Evolutionary conservation across 306 rosid genomes (phyloP).

Genomic region (Rosa persica): DNA sequence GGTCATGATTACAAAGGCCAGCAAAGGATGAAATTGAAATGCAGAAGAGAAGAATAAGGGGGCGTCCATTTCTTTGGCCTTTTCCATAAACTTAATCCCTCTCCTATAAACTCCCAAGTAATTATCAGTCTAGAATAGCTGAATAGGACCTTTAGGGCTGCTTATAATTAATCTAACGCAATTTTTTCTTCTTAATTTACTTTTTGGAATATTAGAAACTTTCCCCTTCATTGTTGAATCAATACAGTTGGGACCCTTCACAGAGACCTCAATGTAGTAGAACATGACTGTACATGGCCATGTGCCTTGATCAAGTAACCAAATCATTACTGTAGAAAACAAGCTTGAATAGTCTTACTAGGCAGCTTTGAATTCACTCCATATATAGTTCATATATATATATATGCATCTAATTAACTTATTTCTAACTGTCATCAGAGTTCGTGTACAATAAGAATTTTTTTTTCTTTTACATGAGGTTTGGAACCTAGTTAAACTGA

Average conservation of each 20-base stretch:
- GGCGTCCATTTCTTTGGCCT: constrained; percentile 26
- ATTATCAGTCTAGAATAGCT: not conserved
- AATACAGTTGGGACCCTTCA: not conserved
- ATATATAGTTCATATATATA: constrained; percentile 1
- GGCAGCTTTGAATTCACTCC: constrained; percentile 18
- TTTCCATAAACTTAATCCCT: constrained; percentile 22
- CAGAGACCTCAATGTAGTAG: not conserved
- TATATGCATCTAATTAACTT: not conserved
- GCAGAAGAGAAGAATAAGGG: constrained; percentile 43
- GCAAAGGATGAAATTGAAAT: constrained; percentile 42
- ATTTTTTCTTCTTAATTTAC: not conserved
- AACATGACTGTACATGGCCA: constrained; percentile 14
- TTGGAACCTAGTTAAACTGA: not conserved
- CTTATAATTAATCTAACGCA: not conserved
- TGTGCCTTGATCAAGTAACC: constrained; percentile 29
- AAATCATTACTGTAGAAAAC: constrained; percentile 44
- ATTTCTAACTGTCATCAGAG: not conserved
- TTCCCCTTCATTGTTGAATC: constrained; percentile 35
- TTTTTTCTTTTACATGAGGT: not conserved
- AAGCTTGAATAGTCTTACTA: constrained; percentile 32
- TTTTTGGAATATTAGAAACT: constrained; percentile 34
- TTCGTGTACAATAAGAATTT: not conserved
- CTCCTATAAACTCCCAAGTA: not conserved
- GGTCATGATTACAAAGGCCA: constrained; percentile 73
- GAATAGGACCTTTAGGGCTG: not conserved